Evolutionary conservation across 1,139 yeast genomes (phyloP), one percentile per base, ranked within the genome.

Genomic region (Nakaseomyces kungkrabaensis): DNA sequence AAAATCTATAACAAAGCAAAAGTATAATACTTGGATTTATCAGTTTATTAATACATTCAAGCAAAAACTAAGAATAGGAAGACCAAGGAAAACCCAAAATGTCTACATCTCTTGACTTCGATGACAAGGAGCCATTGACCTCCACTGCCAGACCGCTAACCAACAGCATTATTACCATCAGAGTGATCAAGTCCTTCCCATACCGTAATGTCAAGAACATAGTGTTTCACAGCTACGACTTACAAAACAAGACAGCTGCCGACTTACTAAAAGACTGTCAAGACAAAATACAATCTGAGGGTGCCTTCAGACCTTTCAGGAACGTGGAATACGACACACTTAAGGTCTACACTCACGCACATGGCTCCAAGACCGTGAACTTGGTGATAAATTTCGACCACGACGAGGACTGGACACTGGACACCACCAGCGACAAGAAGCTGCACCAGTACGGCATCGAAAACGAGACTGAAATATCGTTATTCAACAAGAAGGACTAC

Each of bases 301-400:
- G 95, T 1, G 80, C 78, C 0, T 78, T 82, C 55, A 75, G 96
- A 59, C 95, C 97, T 0, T 90, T 81, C 67, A 76, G 97, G 59
- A 85, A 76, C 54, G 85, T 86, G n/a, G 72, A 72, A 1, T 83
- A 81, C 59, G 87, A 92, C 62, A 73, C 94, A 0, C 65, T 92
- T 54, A 92, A 94, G 68, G 76, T 92, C 17, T 92, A 92, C 68
- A 85, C 96, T 37, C 88, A 87, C 63, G 97, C 98, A 0, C 97
- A 92, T 66, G 95, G 95, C 6, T 78, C 96, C 38, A 92, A 92
- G 69, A 87, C 97, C 1, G 85, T 89, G 81, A 89, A 92, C 63
- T 74, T 92, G 57, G 95, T 88, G 47, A 85, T 94, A 54, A 92
- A 92, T 66, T 79, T 92, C 66, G 96, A 88, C 33, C 80, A 85